Base-by-base conservation (phyloP, 345 rosid species). In the Populus ilicifolia region DNA sequence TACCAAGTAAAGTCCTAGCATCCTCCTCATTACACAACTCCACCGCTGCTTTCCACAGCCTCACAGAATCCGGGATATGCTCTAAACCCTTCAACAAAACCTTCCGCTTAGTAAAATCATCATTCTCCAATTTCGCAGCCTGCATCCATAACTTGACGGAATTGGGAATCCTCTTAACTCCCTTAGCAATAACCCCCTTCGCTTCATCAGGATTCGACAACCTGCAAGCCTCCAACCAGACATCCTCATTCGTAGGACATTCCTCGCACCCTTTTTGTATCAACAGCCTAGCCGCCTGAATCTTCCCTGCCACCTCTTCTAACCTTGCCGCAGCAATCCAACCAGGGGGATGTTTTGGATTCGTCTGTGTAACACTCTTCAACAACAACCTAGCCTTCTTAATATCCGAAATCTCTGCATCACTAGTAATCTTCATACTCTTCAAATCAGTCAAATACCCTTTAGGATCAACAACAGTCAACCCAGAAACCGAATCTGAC, bases 301-400 rank as follows among this genome's bases (percentile, higher is more conserved):
- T 87, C 90, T 95, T 93, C 78, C 98, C 97, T 33, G 96, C 99
- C 85, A 92, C 94, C 87, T 92, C 99, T 89, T 95, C 99, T 77
- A 95, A 79, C 87, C 99, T 89, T 6, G 99, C 94, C 18, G 98
- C 96, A 0, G 98, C 98, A 84, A 95, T 92, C 99, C 98, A 95
- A 20, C 99, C 97, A 20, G 93, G 94, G 0, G 99, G 97, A 54
- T 93, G 97, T 81, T 93, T 95, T 0, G 97, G 98, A 62, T 93
- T 95, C 5, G 99, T 92, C 86, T 89, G 94, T 0, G 86, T 95
- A 9, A 93, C 87, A 89, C 97, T 92, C 90, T 92, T 95, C 85
- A 93, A 84, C 81, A 95, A 80, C 81, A 95, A 75, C 78, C 98
- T 90, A 4, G 98, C 99, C 86, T 89, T 93, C 85, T 93, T 95